Conservation (phyloP, 768 basidiomycete species). For the Tylopilus sp. region DNA sequence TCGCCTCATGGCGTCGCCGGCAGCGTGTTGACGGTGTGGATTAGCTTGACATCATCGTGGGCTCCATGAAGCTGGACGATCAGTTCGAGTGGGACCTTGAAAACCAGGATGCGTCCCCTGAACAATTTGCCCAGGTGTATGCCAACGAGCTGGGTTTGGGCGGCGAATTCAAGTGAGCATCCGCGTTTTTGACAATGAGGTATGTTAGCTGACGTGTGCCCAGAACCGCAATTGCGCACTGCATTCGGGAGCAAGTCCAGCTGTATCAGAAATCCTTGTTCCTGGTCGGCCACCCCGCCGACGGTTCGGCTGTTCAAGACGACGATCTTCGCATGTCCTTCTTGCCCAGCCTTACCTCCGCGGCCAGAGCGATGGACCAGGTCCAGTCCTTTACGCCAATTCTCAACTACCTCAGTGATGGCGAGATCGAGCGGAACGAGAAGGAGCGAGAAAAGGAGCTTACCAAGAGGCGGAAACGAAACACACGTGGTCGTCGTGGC, state of each 20-base stretch:
- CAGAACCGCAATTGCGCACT: slow-evolving; percentile 93
- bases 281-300: slow-evolving; percentile 83
- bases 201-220: slow-evolving; percentile 11
- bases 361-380: slow-evolving; percentile 72
- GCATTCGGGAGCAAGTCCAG: slow-evolving; percentile 93
- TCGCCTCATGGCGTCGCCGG: neutral
- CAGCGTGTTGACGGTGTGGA: slow-evolving; percentile 2
- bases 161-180: slow-evolving; percentile 85
- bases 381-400: slow-evolving; percentile 80
- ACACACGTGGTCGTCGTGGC: slow-evolving; percentile 77
- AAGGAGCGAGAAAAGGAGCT: slow-evolving; percentile 93
- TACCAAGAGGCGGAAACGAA: slow-evolving; percentile 78
- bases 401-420: slow-evolving; percentile 86
- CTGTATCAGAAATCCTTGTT: slow-evolving; percentile 89
- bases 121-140: slow-evolving; percentile 89
- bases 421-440: slow-evolving; percentile 86
- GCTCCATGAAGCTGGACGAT: slow-evolving; percentile 89
- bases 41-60: slow-evolving; percentile 93
- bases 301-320: slow-evolving; percentile 75
- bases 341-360: slow-evolving; percentile 73
- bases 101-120: slow-evolving; percentile 75
- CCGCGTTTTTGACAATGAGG: neutral
- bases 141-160: slow-evolving; percentile 81
- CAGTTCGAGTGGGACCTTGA: slow-evolving; percentile 98
- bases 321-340: slow-evolving; percentile 91